Evolutionary conservation across 208 protist genomes (phyloP).

Genomic region (Crithidia fasciculata): DNA sequence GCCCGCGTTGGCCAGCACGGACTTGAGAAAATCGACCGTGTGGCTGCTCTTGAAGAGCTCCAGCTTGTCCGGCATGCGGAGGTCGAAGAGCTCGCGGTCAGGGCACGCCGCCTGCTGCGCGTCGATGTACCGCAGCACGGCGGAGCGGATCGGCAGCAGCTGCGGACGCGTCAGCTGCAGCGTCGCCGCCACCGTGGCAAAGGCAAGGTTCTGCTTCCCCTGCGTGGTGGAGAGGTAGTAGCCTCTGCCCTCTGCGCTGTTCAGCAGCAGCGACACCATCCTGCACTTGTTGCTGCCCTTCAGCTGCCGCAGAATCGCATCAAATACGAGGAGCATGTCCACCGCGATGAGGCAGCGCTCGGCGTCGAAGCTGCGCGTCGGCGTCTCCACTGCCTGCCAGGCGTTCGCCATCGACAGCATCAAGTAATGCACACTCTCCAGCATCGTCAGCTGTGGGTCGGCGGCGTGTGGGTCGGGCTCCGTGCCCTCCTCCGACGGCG

Average conservation of each 20-base stretch:
- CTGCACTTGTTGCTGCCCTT: slow-evolving; percentile 29
- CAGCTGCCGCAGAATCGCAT: slow-evolving; percentile 51
- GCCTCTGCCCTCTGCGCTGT: slow-evolving; percentile 41
- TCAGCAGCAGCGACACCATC: slow-evolving; percentile 51
- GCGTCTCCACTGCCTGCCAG: slow-evolving; percentile 84
- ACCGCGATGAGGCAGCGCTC: slow-evolving; percentile 71
- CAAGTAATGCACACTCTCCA: slow-evolving; percentile 59
- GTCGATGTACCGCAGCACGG: slow-evolving; percentile 67
- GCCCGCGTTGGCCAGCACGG: slow-evolving; percentile 58
- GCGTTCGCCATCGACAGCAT: slow-evolving; percentile 68
- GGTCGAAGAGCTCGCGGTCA: slow-evolving; percentile 65
- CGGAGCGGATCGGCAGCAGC: slow-evolving; percentile 50
- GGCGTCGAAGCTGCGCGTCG: slow-evolving; percentile 65
- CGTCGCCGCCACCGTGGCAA: slow-evolving; percentile 45
- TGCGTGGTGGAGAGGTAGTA: slow-evolving; percentile 73
- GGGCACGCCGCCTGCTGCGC: slow-evolving; percentile 26
- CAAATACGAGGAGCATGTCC: slow-evolving; percentile 76
- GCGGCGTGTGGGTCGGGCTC: slow-evolving; percentile 17
- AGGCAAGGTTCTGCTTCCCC: slow-evolving; percentile 48
- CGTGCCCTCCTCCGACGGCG: background rate
- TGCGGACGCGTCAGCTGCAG: slow-evolving; percentile 70
- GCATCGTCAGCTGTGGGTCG: slow-evolving; percentile 48
- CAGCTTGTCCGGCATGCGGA: slow-evolving; percentile 79
- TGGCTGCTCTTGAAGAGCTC: slow-evolving; percentile 71
- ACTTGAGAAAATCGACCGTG: slow-evolving; percentile 68